These are phyloP conservation scores for Clathrus columnatus DNA, from an alignment of 768 basidiomycete genomes.

Conservation along the genomic window DNA sequence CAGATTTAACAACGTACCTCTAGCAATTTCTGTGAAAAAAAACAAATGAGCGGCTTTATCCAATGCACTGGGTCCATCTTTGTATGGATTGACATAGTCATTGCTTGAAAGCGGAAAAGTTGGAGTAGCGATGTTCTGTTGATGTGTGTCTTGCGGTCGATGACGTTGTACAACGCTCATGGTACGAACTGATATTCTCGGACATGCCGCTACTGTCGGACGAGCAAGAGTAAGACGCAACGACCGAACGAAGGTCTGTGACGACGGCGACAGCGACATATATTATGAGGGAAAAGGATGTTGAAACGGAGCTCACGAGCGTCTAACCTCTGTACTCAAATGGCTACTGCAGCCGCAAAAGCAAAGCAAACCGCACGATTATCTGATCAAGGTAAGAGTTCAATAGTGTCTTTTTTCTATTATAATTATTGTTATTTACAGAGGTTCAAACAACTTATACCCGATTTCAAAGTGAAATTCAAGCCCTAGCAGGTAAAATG, in stretches of 20 bases:
- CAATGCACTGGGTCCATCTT: conserved; percentile 76
- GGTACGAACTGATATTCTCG: not conserved
- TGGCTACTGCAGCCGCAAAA: conserved; percentile 46
- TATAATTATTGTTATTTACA: conserved; percentile 26
- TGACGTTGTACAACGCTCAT: not conserved
- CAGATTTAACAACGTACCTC: conserved; percentile 51
- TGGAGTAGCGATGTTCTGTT: not conserved
- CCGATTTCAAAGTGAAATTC: conserved; percentile 79
- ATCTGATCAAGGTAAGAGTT: conserved; percentile 62
- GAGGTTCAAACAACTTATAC: conserved; percentile 80
- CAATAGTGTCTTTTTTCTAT: conserved; percentile 10
- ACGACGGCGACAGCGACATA: conserved; percentile 41
- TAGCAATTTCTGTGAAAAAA: conserved; percentile 97
- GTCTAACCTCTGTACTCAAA: conserved; percentile 11
- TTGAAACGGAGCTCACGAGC: conserved; percentile 23
- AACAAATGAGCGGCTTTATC: conserved; percentile 95
- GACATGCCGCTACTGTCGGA: conserved; percentile 20
- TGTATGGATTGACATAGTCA: conserved; percentile 52
- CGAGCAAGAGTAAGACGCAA: conserved; percentile 19
- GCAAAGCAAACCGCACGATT: conserved; percentile 31
- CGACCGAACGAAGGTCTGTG: conserved; percentile 34
- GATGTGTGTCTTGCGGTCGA: not conserved
- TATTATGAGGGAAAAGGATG: conserved; percentile 48
- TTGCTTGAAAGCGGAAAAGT: not conserved
- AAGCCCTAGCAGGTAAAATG: conserved; percentile 88